A percentile compares a stretch with the other conserved stretches of the same genome.
Conservation (phyloP, 495 filamentous ascomycete species). For the Penicillium robsamsonii region DNA sequence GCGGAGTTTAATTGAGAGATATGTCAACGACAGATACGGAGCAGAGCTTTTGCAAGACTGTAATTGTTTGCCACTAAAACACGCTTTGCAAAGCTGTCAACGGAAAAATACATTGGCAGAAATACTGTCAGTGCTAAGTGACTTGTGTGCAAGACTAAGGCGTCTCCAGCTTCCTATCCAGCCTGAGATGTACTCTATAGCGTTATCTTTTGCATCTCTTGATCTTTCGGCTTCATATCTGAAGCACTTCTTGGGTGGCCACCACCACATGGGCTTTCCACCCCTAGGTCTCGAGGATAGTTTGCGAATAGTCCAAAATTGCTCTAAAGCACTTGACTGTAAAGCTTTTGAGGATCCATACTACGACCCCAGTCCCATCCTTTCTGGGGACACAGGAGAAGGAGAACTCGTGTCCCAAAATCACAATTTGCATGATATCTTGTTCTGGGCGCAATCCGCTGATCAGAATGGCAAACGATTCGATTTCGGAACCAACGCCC, state of each 20-base stretch:
- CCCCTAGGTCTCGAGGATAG: conserved; percentile 7
- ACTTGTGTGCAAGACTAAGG: conserved; percentile 27
- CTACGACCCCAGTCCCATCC: conserved; percentile 25
- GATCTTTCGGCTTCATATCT: conserved; percentile 29
- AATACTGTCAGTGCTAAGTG: conserved; percentile 29
- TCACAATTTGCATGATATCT: conserved; percentile 23
- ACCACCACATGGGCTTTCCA: conserved; percentile 5
- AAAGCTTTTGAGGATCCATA: conserved; percentile 23
- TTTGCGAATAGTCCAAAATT: conserved; percentile 20
- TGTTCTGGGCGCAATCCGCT: conserved; percentile 15
- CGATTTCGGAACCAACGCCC: not conserved
- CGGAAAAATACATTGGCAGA: conserved; percentile 24
- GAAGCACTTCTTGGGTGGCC: conserved; percentile 23
- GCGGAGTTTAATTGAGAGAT: conserved; percentile 20
- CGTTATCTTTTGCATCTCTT: conserved; percentile 23
- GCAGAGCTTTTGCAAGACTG: conserved; percentile 10
- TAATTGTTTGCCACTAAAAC: not conserved
- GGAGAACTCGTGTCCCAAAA: not conserved
- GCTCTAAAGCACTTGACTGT: conserved; percentile 21
- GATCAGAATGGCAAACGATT: not conserved
- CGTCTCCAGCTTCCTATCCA: conserved; percentile 13
- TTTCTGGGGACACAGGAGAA: conserved; percentile 30
- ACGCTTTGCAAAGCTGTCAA: conserved; percentile 19
- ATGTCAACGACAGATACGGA: conserved; percentile 14
- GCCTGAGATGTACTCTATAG: conserved; percentile 24